phyloP scores from a whole-genome alignment of 2,329 filamentous ascomycete genomes.

The Aureobasidium sp. region DNA sequence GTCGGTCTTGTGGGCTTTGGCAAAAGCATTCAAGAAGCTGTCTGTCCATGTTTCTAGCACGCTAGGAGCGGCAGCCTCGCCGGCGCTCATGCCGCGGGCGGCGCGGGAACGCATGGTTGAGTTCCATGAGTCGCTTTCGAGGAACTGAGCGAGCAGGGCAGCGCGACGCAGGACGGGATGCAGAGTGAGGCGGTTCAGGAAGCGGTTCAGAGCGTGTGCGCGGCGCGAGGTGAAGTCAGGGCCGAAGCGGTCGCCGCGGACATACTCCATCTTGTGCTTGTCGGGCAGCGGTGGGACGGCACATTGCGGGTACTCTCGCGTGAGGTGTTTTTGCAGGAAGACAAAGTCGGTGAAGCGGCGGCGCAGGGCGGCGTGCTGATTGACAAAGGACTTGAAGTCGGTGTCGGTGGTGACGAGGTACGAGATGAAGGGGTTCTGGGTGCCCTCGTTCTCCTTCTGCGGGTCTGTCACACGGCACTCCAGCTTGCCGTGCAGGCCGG shows the following conservation, averaged over 20 bases:
- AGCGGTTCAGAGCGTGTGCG: conserved; percentile 84
- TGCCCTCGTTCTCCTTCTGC: conserved; percentile 91
- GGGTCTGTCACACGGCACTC: conserved; percentile 78
- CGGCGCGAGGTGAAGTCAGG: conserved; percentile 84
- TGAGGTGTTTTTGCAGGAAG: conserved; percentile 87
- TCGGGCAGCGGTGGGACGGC: conserved; percentile 92
- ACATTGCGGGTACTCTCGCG: conserved; percentile 79
- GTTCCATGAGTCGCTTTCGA: conserved; percentile 95
- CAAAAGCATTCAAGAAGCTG: conserved; percentile 94
- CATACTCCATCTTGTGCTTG: conserved; percentile 99
- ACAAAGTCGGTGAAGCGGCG: conserved; percentile 97
- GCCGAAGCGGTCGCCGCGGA: conserved; percentile 91
- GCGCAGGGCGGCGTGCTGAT: conserved; percentile 68
- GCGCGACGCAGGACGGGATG: conserved; percentile 85
- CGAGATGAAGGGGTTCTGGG: conserved; percentile 93
- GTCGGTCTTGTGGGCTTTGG: conserved; percentile 92
- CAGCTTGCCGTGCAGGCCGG: conserved; percentile 64
- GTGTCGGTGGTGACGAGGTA: conserved; percentile 91
- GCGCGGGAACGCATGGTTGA: conserved; percentile 80
- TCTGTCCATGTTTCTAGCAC: conserved; percentile 95
- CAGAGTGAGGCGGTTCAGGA: conserved; percentile 75
- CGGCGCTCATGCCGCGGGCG: conserved; percentile 48
- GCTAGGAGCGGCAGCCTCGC: conserved; percentile 46
- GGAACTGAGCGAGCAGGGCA: conserved; percentile 75
- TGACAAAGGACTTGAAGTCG: conserved; percentile 89